Evolutionary conservation across 441 rosid species (phyloP).

Genomic region (Syzygium malaccense): DNA sequence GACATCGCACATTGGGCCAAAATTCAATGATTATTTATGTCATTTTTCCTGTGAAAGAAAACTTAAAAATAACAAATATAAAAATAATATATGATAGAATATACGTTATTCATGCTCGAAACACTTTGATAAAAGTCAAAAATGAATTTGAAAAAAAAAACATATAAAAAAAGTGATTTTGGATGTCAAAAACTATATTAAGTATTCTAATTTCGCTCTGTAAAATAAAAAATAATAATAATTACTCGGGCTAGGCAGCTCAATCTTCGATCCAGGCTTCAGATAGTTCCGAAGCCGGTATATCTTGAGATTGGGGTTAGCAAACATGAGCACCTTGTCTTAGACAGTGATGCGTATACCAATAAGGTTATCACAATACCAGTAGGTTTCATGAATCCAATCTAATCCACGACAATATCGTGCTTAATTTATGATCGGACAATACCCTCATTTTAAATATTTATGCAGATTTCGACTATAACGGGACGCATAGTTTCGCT

Average conservation of each 20-base stretch:
- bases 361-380: no score
- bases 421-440: not conserved
- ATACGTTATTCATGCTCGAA: not conserved
- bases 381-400: not conserved
- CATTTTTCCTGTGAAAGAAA: no score
- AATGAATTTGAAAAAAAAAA: not conserved
- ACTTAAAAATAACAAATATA: not conserved
- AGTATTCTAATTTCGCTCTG: not conserved
- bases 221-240: not conserved
- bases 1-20: no score
- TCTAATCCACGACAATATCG: not conserved
- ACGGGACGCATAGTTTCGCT: not conserved
- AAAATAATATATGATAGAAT: not conserved
- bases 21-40: no score
- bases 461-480: not conserved
- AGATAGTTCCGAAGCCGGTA: not conserved
- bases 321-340: not conserved
- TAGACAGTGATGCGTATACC: not conserved
- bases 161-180: not conserved
- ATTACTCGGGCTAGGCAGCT: not conserved
- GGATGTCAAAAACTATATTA: not conserved
- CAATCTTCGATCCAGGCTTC: not conserved
- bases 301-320: not conserved
- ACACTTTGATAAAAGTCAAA: not conserved
- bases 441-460: not conserved